Percentiles rank a stretch among this genome's conserved stretches.
These are phyloP conservation scores for Ophiostoma triangulosporum DNA, from an alignment of 2,329 filamentous ascomycete species.

Conservation along the genomic window DNA sequence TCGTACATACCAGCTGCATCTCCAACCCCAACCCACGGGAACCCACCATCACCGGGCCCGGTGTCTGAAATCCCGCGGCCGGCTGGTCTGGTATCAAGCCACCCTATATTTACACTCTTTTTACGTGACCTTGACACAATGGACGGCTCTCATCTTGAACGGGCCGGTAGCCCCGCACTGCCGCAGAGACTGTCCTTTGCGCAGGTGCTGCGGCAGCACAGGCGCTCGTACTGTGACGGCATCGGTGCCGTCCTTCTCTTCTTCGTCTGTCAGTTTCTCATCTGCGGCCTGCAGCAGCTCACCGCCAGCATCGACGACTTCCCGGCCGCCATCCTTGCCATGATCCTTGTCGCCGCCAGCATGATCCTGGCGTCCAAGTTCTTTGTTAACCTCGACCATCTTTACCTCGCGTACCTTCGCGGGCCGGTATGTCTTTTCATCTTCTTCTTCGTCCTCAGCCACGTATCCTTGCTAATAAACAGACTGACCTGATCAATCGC, in stretches of 20 bases:
- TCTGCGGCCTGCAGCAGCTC: slow-evolving; percentile 28
- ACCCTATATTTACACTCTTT: neutral
- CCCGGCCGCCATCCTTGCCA: slow-evolving; percentile 34
- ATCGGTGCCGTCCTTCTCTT: slow-evolving; percentile 25
- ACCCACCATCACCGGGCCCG: slow-evolving; percentile 8
- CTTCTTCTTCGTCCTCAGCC: neutral
- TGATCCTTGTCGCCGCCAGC: slow-evolving; percentile 26
- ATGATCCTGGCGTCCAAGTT: slow-evolving; percentile 20
- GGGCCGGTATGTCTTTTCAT: slow-evolving; percentile 10
- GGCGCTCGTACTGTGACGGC: slow-evolving; percentile 15
- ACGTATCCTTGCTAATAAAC: neutral
- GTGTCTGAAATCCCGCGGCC: slow-evolving; percentile 5
- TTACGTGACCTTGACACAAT: neutral
- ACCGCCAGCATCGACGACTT: slow-evolving; percentile 26
- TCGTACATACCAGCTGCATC: neutral
- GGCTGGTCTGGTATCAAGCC: slow-evolving; percentile 2
- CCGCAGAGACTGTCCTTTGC: neutral
- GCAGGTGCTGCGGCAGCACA: neutral
- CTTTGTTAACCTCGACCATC: slow-evolving; percentile 14
- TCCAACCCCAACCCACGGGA: no score
- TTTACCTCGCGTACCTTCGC: slow-evolving; percentile 17
- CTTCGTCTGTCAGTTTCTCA: slow-evolving; percentile 29
- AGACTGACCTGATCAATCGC: slow-evolving; percentile 37
- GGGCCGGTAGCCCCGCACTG: neutral
- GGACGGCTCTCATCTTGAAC: neutral